Percentiles rank a stretch among this genome's conserved stretches.
These are phyloP conservation scores for Licmophora abbreviata DNA, from an alignment of 108 stramenopile species.

Conservation along the genomic window DNA sequence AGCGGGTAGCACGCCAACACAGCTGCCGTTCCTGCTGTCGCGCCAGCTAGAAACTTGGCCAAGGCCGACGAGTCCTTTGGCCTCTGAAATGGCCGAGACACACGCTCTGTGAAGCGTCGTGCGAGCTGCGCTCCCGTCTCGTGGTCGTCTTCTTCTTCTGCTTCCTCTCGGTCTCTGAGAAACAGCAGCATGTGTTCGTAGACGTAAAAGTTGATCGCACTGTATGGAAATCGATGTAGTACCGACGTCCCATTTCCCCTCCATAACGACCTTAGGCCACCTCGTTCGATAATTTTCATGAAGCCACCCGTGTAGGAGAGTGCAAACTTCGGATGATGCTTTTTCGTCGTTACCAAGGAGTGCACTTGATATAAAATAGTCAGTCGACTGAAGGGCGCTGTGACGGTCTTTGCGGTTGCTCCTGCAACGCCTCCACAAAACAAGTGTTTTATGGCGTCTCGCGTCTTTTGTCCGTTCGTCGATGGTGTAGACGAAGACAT, in stretches of 20 bases:
- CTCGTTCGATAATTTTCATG: conserved; percentile 74
- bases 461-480: too few species aligned
- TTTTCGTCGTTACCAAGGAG: conserved; percentile 82
- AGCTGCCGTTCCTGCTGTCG: conserved; percentile 71
- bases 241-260: conserved; percentile 90
- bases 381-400: conserved; percentile 83
- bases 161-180: conserved; percentile 18
- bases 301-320: conserved; percentile 58
- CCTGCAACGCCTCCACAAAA: conserved; percentile 93
- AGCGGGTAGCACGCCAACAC: conserved; percentile 89
- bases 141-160: conserved; percentile 2
- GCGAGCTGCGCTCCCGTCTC: not conserved
- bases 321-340: conserved; percentile 75
- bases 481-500: too few species aligned
- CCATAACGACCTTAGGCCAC: conserved; percentile 83
- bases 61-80: conserved; percentile 22
- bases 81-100: not conserved
- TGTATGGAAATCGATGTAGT: conserved; percentile 90
- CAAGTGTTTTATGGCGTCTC: too few species aligned
- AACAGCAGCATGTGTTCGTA: conserved; percentile 77
- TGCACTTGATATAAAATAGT: conserved; percentile 92
- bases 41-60: conserved; percentile 80
- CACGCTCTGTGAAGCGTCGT: not conserved
- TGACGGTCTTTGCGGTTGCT: conserved; percentile 87
- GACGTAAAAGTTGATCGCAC: conserved; percentile 87